Evolutionary conservation across 148 eudicot species (phyloP), one percentile per base, ranked within the genome.

Genomic region (Tetragonia tetragonoides): DNA sequence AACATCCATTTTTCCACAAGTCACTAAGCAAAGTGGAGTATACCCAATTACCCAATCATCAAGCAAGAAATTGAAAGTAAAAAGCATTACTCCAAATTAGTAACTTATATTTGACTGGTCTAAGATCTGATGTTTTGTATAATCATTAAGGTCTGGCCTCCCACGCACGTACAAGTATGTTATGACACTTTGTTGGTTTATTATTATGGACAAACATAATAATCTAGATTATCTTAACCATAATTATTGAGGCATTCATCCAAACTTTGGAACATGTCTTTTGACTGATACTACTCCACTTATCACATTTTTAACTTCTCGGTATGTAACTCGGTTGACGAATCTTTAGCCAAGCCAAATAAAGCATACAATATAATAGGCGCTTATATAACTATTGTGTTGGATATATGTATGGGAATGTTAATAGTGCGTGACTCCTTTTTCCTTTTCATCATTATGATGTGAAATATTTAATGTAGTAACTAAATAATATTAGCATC

Each of bases 21-120:
- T 57, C 57, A 60, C 60, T 23, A 49, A 0, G 54, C 20, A 16
- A 20, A 16, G 3, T 15, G 23, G 76, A 76, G 72, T 81, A 71
- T 76, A 77, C 47, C 69, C 80, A 81, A 81, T 81, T 76, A 77
- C 47, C 69, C 80, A 81, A 81, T 81, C 77, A 81, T 77, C 20
- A 66, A 77, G 42, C 59, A 81, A 75, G 75, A 44, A 20, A n/a
- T 3, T n/a, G 21, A 8, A 18, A 23, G 7, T 40, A 15, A 40
- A 24, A 37, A 42, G 23, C 44, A 20, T 69, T 21, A 37, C 4
- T 47, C 14, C 5, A 42, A 76, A 42, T 59, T 41, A n/a, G n/a
- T n/a, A 81, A 42, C 56, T 34, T 10, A 38, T 70, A 72, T 65
- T 81, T 77, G 83, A 81, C 68, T 81, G 59, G 83, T 81, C 83